Percentiles rank a stretch among this genome's conserved stretches.
phyloP scores from a whole-genome alignment of 306 rosid genomes.

The Prunus kanzakura region DNA sequence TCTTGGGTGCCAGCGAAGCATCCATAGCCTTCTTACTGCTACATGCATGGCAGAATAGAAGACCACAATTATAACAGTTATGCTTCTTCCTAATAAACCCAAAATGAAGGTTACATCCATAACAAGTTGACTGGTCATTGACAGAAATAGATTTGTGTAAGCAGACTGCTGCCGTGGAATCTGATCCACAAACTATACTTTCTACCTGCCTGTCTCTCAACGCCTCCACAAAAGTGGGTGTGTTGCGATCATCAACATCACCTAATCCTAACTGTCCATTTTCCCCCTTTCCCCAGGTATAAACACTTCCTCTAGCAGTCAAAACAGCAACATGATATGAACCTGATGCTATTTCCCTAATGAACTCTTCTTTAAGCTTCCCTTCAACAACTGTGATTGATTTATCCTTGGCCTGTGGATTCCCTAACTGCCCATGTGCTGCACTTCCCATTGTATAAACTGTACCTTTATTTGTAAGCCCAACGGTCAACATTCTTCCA shows the following conservation, averaged over 20 bases:
- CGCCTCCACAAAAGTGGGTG: slow-evolving; percentile 65
- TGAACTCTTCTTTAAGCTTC: slow-evolving; percentile 71
- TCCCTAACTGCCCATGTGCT: slow-evolving; percentile 70
- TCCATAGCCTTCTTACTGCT: slow-evolving; percentile 53
- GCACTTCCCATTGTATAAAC: slow-evolving; percentile 74
- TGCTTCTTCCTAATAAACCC: slow-evolving; percentile 84
- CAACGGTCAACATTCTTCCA: slow-evolving; percentile 73
- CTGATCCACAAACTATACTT: slow-evolving; percentile 69
- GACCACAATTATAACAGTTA: slow-evolving; percentile 84
- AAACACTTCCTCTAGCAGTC: slow-evolving; percentile 62
- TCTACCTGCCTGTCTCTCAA: slow-evolving; percentile 60
- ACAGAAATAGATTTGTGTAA: slow-evolving; percentile 69
- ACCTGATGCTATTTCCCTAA: slow-evolving; percentile 61
- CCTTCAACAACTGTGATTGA: slow-evolving; percentile 61
- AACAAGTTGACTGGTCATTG: slow-evolving; percentile 65
- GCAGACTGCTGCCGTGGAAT: slow-evolving; percentile 74
- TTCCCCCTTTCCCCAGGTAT: slow-evolving; percentile 77
- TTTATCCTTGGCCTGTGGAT: slow-evolving; percentile 52
- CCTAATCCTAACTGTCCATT: slow-evolving; percentile 81
- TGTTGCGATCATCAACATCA: slow-evolving; percentile 53
- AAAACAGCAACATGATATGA: slow-evolving; percentile 68
- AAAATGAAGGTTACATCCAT: slow-evolving; percentile 69
- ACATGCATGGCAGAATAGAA: slow-evolving; percentile 63
- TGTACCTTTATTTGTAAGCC: slow-evolving; percentile 65
- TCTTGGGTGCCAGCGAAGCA: slow-evolving; percentile 71